These are phyloP conservation scores for Polymyxa betae DNA, from an alignment of 208 protist genomes.

Conservation along the genomic window DNA sequence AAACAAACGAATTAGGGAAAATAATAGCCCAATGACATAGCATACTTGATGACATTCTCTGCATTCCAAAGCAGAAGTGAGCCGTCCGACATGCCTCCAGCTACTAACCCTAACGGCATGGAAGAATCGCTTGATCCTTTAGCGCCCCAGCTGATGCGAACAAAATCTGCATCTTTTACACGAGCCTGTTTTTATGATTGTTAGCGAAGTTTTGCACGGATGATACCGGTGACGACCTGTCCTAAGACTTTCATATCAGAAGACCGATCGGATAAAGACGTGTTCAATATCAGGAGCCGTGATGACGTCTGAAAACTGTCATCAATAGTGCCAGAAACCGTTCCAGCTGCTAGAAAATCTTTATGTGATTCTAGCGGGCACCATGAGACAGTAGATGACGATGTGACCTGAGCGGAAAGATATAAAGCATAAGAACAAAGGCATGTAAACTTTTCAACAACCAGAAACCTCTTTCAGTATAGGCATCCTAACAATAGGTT, in stretches of 20 bases:
- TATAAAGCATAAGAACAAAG: not conserved
- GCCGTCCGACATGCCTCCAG: slow-evolving; percentile 42
- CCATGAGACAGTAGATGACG: slow-evolving; percentile 16
- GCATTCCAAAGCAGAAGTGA: slow-evolving; percentile 34
- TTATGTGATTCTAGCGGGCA: not conserved
- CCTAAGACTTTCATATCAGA: not conserved
- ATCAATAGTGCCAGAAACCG: slow-evolving; percentile 21
- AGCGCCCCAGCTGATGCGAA: slow-evolving; percentile 39
- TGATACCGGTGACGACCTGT: not conserved
- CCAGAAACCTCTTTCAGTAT: slow-evolving; percentile 20
- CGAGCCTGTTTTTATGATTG: not conserved
- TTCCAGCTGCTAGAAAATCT: not conserved
- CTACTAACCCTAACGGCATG: not conserved
- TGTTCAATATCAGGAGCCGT: not conserved
- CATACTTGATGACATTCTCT: not conserved
- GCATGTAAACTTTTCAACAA: not conserved
- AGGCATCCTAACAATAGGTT: not conserved
- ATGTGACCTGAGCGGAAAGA: not conserved
- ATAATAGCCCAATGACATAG: not conserved
- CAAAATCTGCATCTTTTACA: slow-evolving; percentile 33
- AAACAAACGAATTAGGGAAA: not conserved
- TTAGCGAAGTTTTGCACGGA: not conserved
- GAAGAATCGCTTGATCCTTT: not conserved
- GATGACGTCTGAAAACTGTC: slow-evolving; percentile 51
- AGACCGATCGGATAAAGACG: not conserved